Evolutionary conservation across 2,329 filamentous ascomycete species (phyloP).

Genomic region (Fusarium sororula): DNA sequence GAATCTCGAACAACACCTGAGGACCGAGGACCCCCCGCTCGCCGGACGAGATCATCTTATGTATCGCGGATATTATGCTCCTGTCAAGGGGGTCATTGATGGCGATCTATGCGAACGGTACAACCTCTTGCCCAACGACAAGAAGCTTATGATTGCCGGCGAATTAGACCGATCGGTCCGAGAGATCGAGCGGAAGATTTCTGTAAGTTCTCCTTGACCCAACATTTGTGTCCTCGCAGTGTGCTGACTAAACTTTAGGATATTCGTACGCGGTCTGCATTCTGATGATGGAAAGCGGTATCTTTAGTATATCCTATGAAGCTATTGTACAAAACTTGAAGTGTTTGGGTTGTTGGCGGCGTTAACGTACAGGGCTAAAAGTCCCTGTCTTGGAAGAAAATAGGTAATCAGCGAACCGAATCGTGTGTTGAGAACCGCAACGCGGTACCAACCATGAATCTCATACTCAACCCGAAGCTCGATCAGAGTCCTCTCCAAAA

Average conservation of each 20-base stretch:
- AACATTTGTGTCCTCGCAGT: neutral
- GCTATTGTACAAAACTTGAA: constrained; percentile 42
- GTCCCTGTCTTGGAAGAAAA: constrained; percentile 39
- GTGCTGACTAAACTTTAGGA: constrained; percentile 54
- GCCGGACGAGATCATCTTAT: constrained; percentile 95
- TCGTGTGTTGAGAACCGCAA: constrained; percentile 34
- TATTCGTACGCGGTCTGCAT: constrained; percentile 67
- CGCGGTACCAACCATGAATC: constrained; percentile 44
- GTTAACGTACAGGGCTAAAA: constrained; percentile 44
- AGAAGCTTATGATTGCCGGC: constrained; percentile 93
- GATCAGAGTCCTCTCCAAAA: constrained; percentile 47
- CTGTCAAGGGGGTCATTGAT: constrained; percentile 96
- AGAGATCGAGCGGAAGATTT: constrained; percentile 97
- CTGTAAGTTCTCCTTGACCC: constrained; percentile 53
- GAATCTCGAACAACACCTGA: constrained; percentile 86
- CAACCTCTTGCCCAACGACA: constrained; percentile 82
- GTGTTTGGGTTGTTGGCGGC: constrained; percentile 41
- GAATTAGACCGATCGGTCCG: constrained; percentile 90
- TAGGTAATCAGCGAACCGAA: constrained; percentile 39
- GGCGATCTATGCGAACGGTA: constrained; percentile 96
- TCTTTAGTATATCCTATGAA: constrained; percentile 37
- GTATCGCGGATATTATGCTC: constrained; percentile 94
- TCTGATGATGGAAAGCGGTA: constrained; percentile 51
- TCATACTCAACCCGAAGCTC: constrained; percentile 37
- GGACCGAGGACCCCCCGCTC: constrained; percentile 85